Conservation (phyloP, 345 rosid species). For the Salix udensis region DNA sequence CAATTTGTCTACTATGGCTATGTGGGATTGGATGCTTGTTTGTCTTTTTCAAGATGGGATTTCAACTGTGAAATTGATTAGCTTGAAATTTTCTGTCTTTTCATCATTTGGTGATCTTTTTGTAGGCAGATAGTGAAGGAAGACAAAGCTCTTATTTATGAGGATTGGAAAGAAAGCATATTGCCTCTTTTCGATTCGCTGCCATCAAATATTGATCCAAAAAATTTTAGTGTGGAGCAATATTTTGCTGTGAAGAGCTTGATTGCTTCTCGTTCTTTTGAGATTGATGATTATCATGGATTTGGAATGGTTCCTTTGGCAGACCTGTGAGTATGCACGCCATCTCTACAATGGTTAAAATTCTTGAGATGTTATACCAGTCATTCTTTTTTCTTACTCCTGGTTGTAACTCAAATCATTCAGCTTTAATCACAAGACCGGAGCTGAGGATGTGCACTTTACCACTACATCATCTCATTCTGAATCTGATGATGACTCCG, state of each 20-base stretch:
- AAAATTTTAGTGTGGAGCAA: constrained; percentile 50
- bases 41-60: background rate
- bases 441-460: constrained; percentile 83
- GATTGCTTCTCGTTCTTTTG: constrained; percentile 69
- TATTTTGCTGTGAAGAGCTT: constrained; percentile 71
- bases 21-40: background rate
- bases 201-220: constrained; percentile 22
- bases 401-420: background rate
- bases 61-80: background rate
- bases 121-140: constrained; percentile 74
- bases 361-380: background rate
- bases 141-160: constrained; percentile 61
- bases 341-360: background rate
- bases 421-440: constrained; percentile 93
- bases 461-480: constrained; percentile 43
- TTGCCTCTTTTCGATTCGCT: constrained; percentile 49
- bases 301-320: constrained; percentile 91
- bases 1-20: background rate
- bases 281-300: constrained; percentile 76
- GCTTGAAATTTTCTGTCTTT: constrained; percentile 6
- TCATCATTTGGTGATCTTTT: background rate
- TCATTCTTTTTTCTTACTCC: background rate
- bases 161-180: constrained; percentile 76
- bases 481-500: constrained; percentile 45
- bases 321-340: constrained; percentile 60